Evolutionary conservation across 1,284 basidiomycete species (phyloP).

Genomic region (Meripilus lineatus): DNA sequence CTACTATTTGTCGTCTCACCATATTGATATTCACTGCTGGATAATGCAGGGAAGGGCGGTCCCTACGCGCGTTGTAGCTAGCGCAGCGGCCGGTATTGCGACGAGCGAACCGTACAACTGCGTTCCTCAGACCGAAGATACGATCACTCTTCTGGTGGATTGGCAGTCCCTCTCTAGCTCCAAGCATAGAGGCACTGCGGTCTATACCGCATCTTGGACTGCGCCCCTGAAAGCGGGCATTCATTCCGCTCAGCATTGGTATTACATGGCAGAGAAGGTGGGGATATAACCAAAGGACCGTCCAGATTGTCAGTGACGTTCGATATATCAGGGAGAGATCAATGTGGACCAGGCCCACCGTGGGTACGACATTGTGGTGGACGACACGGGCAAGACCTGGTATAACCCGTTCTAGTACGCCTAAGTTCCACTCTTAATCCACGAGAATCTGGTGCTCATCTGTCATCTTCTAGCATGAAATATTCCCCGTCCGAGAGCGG

Average conservation of each 20-base stretch:
- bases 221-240: conserved; percentile 74
- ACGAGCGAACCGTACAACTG: conserved; percentile 83
- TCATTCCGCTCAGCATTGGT: conserved; percentile 90
- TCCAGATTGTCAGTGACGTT: conserved; percentile 1
- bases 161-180: conserved; percentile 77
- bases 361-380: conserved; percentile 84
- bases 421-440: conserved; percentile 1
- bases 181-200: conserved; percentile 71
- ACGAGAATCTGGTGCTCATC: conserved; percentile 2
- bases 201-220: conserved; percentile 91
- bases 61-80: conserved; percentile 83
- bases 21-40: conserved; percentile 91
- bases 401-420: conserved; percentile 89
- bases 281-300: conserved; percentile 8
- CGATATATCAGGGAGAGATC: conserved; percentile 68
- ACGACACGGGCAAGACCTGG: conserved; percentile 79
- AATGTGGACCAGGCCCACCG: conserved; percentile 90
- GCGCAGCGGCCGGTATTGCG: conserved; percentile 85
- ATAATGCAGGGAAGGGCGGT: conserved; percentile 78
- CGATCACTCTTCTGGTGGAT: conserved; percentile 90
- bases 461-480: conserved; percentile 64
- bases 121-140: conserved; percentile 84
- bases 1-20: conserved; percentile 93
- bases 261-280: conserved; percentile 90
- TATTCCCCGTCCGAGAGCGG: conserved; percentile 89